Base-by-base conservation (phyloP, 1,284 basidiomycete genomes). In the Leccinum solheimii region DNA sequence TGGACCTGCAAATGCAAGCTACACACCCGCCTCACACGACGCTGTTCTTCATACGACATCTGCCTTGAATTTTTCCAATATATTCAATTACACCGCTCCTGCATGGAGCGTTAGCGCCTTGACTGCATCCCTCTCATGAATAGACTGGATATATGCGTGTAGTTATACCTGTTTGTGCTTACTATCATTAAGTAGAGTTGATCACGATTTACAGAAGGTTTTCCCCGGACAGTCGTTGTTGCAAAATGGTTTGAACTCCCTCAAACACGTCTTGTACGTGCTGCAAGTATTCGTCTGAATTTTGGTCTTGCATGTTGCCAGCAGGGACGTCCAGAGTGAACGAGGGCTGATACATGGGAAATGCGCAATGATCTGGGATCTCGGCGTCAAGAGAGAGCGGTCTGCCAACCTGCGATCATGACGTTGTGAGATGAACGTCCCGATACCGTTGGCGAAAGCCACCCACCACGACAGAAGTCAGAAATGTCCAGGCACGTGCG, bases 401-500 rank as follows among this genome's bases (percentile, higher is more conserved):
- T 11, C 75, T 75, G 1, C 78, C 80, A 23, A 84, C 76, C 88
- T 92, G 61, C 21, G 51, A 54, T 51, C 45, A 52, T 27, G 5
- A 34, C 5, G 4, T 23, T 10, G 32, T 55, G 49, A 60, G 32
- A 56, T 14, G 7, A 13, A 19, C 19, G 14, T n/a, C 32, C n/a
- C 10, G 23, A 52, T 40, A 21, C 16, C 10, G 1, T 9, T 30
- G 30, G 32, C 36, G 32, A 49, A 26, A 21, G 19, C n/a, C 27
- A 61, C 56, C 19, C 66, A 93, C 90, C 27, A 86, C 83, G 2
- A 91, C 77, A 0, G 89, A 88, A 0, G 93, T 96, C 16, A 95
- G 76, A 66, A 87, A 87, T 0, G 92, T 81, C 92, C 93, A 97
- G 0, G 91, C 90, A 19, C 94, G 83, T 1, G 94, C 93, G 1